Percentiles rank a stretch among this genome's conserved stretches.
Evolutionary conservation across 2,329 filamentous ascomycete species (phyloP).

Genomic region (Beauveria sp.): DNA sequence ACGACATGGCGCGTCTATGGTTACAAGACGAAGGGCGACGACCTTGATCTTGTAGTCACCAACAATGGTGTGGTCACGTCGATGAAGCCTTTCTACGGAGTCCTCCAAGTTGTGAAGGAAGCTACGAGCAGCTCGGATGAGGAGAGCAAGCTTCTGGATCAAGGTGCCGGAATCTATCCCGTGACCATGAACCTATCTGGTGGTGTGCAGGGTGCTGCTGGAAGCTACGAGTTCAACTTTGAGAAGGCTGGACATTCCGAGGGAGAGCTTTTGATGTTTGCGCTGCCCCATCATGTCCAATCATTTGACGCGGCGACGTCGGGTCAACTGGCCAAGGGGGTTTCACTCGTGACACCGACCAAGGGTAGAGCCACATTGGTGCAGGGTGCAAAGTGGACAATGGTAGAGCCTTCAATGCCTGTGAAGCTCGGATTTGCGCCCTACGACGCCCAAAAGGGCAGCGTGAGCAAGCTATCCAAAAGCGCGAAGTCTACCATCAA

Average conservation of each 20-base stretch:
- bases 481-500: constrained; percentile 53
- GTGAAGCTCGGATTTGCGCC: constrained; percentile 69
- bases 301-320: constrained; percentile 57
- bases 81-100: constrained; percentile 61
- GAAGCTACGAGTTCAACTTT: constrained; percentile 68
- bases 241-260: constrained; percentile 57
- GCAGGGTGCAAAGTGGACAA: constrained; percentile 64
- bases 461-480: constrained; percentile 38
- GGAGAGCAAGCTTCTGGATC: constrained; percentile 55
- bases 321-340: constrained; percentile 38
- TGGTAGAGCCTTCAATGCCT: constrained; percentile 68
- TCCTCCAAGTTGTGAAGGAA: constrained; percentile 77
- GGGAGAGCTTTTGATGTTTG: constrained; percentile 70
- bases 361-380: constrained; percentile 75
- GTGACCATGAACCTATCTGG: constrained; percentile 58
- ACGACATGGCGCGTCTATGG: constrained; percentile 77
- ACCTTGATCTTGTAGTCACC: constrained; percentile 59
- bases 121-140: constrained; percentile 44
- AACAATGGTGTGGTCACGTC: constrained; percentile 61
- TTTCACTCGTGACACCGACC: constrained; percentile 70
- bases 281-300: constrained; percentile 74
- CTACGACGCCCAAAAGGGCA: constrained; percentile 53
- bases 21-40: constrained; percentile 47
- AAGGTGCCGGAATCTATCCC: constrained; percentile 67
- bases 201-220: constrained; percentile 47